Percentiles rank a stretch among this genome's conserved stretches.
These are phyloP conservation scores for Lindgomyces ingoldianus DNA, from an alignment of 495 filamentous ascomycete genomes.

Conservation along the genomic window DNA sequence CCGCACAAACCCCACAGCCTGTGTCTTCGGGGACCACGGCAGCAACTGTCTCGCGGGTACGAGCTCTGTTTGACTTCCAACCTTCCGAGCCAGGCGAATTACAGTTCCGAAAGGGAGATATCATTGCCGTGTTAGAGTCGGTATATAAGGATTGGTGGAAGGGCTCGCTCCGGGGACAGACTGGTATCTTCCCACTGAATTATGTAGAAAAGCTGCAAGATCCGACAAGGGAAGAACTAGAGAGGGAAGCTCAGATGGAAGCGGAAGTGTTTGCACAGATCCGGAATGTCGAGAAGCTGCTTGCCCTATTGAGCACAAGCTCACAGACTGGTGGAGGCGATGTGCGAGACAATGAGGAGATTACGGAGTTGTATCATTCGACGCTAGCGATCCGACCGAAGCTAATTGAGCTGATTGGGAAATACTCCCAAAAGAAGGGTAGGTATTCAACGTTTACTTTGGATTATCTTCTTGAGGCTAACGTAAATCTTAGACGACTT, in stretches of 20 bases:
- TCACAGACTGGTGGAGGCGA: slow-evolving; percentile 39
- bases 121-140: slow-evolving; percentile 94
- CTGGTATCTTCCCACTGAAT: slow-evolving; percentile 96
- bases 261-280: slow-evolving; percentile 97
- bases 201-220: slow-evolving; percentile 98
- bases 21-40: slow-evolving; percentile 77
- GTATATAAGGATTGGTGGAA: slow-evolving; percentile 99
- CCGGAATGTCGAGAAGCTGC: slow-evolving; percentile 95
- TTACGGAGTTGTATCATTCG: slow-evolving; percentile 88
- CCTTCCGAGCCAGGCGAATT: slow-evolving; percentile 93
- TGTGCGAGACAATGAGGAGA: slow-evolving; percentile 65
- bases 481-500: slow-evolving; percentile 99
- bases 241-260: slow-evolving; percentile 96
- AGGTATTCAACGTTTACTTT: too few relatives aligned
- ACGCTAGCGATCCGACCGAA: slow-evolving; percentile 94
- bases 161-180: slow-evolving; percentile 88
- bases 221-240: slow-evolving; percentile 90
- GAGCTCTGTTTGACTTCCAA: slow-evolving; percentile 91
- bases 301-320: slow-evolving; percentile 92
- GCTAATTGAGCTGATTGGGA: slow-evolving; percentile 96
- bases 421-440: slow-evolving; percentile 99
- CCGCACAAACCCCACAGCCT: slow-evolving; percentile 49
- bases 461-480: too few relatives aligned
- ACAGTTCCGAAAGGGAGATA: slow-evolving; percentile 93
- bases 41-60: slow-evolving; percentile 93